Evolutionary conservation across 2,329 filamentous ascomycete species (phyloP), one percentile per base, ranked within the genome.

Genomic region (Fusarium chaquense): DNA sequence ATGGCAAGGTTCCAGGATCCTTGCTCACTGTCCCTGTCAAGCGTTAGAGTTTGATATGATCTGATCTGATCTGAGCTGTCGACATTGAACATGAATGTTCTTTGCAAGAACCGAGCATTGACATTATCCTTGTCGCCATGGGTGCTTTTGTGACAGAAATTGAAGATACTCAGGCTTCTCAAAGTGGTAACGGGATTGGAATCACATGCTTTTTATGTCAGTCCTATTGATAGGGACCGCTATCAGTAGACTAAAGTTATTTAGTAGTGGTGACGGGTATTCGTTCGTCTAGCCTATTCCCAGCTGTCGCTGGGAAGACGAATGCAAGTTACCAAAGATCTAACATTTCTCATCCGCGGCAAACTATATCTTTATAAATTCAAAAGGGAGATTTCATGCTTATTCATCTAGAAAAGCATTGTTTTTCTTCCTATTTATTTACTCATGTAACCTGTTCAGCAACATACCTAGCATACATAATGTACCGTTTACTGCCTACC

Each of bases 281-380:
- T 36, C 16, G 38, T 41, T 16, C 13, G 35, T 28, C 26, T 40
- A 47, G 24, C 43, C 36, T 47, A 63, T 56, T 30, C 24, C 18
- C 20, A 53, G 46, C 36, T 43, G 10, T 24, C 8, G 22, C 11
- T 43, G 15, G 22, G 9, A 65, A 46, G 43, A 41, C 60, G 52
- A 60, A 33, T 16, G 46, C 30, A 35, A 24, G 26, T 41, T 30
- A 63, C 45, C 43, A 56, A 28, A 43, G 53, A 69, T 57, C 67
- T 67, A 54, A 51, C 43, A 64, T 51, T 60, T 41, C 36, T 44
- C 32, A 46, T 57, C 41, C 67, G 50, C 58, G 54, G 45, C 67
- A 70, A 65, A 59, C 45, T 32, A 41, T 46, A 13, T 22, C 20
- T 40, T 13, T 40, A 22, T n/a, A 36, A 5, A n/a, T 36, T 38